Conservation (phyloP, 1,139 yeast species). For the Magnusiomyces fungicola region DNA sequence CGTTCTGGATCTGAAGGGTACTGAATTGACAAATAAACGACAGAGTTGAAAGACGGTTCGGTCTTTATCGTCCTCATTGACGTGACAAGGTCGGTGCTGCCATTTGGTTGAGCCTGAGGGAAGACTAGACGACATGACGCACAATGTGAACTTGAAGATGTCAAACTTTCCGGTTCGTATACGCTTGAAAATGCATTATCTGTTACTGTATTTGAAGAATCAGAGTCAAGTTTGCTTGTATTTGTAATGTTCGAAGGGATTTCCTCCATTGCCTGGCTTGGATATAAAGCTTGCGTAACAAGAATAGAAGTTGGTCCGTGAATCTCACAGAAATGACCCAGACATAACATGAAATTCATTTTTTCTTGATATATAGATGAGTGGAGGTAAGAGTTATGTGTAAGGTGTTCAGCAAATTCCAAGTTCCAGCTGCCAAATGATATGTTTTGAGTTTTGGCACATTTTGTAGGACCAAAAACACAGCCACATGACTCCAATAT, state of each 20-base stretch:
- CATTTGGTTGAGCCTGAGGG: background rate
- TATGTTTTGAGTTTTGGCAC: background rate
- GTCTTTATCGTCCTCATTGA: conserved; percentile 3
- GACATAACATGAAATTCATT: conserved; percentile 34
- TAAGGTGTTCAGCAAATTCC: background rate
- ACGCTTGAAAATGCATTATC: background rate
- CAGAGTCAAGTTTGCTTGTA: background rate
- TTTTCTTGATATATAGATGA: background rate
- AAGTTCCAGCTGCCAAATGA: background rate
- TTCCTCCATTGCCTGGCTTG: conserved; percentile 23
- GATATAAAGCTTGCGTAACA: conserved; percentile 53
- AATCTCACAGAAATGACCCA: conserved; percentile 75
- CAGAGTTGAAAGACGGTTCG: background rate
- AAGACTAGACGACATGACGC: background rate
- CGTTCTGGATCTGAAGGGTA: conserved; percentile 53
- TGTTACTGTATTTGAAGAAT: background rate
- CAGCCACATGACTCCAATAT: too few species aligned
- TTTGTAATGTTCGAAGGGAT: conserved; percentile 4
- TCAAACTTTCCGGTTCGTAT: background rate
- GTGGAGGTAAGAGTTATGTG: background rate
- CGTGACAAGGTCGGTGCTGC: background rate
- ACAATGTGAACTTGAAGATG: conserved; percentile 7
- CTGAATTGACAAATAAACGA: conserved; percentile 41
- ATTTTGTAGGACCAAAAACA: background rate
- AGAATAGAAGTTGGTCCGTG: conserved; percentile 78